phyloP scores from a whole-genome alignment of 108 stramenopile genomes.

The Cyclotella baltica region DNA sequence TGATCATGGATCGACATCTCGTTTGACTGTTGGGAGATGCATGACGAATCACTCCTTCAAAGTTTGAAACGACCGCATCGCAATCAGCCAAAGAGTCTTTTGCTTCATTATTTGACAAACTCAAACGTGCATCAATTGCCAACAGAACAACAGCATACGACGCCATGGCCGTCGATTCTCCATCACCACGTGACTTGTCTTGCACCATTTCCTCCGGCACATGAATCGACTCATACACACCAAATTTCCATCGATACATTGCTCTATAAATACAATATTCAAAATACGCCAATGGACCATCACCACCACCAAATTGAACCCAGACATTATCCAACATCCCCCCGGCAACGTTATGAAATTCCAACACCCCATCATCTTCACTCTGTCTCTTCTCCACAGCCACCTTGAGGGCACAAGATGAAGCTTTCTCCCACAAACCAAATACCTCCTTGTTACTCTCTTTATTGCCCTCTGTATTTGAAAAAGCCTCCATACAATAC shows the following conservation, averaged over 20 bases:
- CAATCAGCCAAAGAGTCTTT: not conserved
- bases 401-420: constrained; percentile 44
- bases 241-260: constrained; percentile 41
- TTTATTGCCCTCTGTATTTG: not conserved
- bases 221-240: constrained; percentile 9
- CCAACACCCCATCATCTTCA: constrained; percentile 3
- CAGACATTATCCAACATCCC: constrained; percentile 29
- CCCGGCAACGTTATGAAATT: constrained; percentile 40
- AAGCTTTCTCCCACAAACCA: constrained; percentile 42
- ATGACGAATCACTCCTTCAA: constrained; percentile 36
- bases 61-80: constrained; percentile 20
- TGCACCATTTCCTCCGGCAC: not conserved
- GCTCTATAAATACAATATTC: constrained; percentile 44
- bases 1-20: constrained; percentile 40
- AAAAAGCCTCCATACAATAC: constrained; percentile 3
- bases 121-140: constrained; percentile 6
- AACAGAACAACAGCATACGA: constrained; percentile 24
- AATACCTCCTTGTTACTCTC: constrained; percentile 31
- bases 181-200: constrained; percentile 14
- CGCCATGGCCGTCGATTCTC: constrained; percentile 32
- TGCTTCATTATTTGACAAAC: not conserved
- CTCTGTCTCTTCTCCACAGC: constrained; percentile 15
- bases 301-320: not conserved
- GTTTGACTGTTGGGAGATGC: constrained; percentile 20
- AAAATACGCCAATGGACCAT: constrained; percentile 36